phyloP scores from a whole-genome alignment of 306 rosid genomes.

The Vicia sativa region DNA sequence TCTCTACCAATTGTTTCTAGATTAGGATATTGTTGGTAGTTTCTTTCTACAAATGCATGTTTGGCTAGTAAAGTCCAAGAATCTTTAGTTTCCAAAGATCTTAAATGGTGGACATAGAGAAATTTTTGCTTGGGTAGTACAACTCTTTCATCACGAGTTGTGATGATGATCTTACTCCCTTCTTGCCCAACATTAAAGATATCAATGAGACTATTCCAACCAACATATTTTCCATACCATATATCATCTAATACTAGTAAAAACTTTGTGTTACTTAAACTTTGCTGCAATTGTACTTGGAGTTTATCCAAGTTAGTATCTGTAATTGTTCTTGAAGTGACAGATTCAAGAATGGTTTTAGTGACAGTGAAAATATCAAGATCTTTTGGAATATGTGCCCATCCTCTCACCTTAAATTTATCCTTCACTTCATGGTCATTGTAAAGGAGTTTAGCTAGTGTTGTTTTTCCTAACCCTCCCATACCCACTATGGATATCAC shows the following conservation, averaged over 20 bases:
- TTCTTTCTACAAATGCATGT: slow-evolving; percentile 39
- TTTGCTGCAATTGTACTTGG: slow-evolving; percentile 33
- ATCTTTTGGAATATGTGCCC: slow-evolving; percentile 40
- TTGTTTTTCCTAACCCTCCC: slow-evolving; percentile 37
- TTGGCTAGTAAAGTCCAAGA: slow-evolving; percentile 39
- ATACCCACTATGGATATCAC: no score
- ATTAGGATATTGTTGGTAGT: slow-evolving; percentile 23
- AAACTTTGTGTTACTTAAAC: slow-evolving; percentile 34
- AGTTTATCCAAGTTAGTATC: slow-evolving; percentile 26
- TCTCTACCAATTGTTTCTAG: slow-evolving; percentile 40
- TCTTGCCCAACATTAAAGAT: slow-evolving; percentile 1
- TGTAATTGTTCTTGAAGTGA: background rate
- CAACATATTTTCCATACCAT: slow-evolving; percentile 43
- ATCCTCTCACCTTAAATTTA: slow-evolving; percentile 26
- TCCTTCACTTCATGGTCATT: slow-evolving; percentile 3
- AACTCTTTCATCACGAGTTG: slow-evolving; percentile 36
- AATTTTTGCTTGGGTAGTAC: slow-evolving; percentile 42
- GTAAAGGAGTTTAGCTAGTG: slow-evolving; percentile 39
- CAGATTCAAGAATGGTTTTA: slow-evolving; percentile 34
- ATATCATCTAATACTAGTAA: slow-evolving; percentile 53
- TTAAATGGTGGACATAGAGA: slow-evolving; percentile 35
- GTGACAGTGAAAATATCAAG: slow-evolving; percentile 38
- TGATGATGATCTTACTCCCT: slow-evolving; percentile 5
- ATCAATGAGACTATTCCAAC: slow-evolving; percentile 41
- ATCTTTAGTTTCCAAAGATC: slow-evolving; percentile 35